phyloP scores from a whole-genome alignment of 1,284 basidiomycete genomes.

The Retiboletus fuscus region DNA sequence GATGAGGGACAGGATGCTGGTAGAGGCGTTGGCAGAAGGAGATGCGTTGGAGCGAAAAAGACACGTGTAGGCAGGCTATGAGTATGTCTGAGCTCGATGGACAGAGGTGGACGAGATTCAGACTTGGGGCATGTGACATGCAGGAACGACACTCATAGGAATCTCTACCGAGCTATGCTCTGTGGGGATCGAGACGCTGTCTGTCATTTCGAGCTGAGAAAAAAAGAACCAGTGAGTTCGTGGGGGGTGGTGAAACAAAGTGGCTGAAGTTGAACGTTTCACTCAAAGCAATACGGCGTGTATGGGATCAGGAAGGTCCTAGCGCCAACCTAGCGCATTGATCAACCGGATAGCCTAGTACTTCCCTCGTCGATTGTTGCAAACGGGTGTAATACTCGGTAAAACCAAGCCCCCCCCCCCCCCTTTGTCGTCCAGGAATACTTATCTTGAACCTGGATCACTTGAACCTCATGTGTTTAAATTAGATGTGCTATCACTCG shows the following conservation, averaged over 20 bases:
- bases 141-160: constrained; percentile 30
- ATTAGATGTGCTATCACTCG: too few relatives aligned
- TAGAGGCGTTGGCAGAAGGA: constrained; percentile 24
- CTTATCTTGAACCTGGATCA: too few relatives aligned
- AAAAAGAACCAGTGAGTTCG: not conserved
- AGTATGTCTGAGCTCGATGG: not conserved
- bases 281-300: too few relatives aligned
- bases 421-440: too few relatives aligned
- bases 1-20: constrained; percentile 34
- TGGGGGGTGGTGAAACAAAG: not conserved
- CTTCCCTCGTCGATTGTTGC: too few relatives aligned
- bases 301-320: too few relatives aligned
- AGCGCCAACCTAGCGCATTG: too few relatives aligned
- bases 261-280: too few relatives aligned
- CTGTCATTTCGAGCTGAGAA: constrained; percentile 19
- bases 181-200: not conserved
- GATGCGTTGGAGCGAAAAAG: constrained; percentile 36
- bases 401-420: too few relatives aligned
- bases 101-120: not conserved
- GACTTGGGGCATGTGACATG: not conserved
- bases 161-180: constrained; percentile 7
- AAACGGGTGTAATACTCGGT: too few relatives aligned
- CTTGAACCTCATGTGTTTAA: too few relatives aligned
- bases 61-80: constrained; percentile 27
- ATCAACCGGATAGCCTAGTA: too few relatives aligned